Evolutionary conservation across 2,329 filamentous ascomycete genomes (phyloP).

Genomic region (Apiospora koreana): DNA sequence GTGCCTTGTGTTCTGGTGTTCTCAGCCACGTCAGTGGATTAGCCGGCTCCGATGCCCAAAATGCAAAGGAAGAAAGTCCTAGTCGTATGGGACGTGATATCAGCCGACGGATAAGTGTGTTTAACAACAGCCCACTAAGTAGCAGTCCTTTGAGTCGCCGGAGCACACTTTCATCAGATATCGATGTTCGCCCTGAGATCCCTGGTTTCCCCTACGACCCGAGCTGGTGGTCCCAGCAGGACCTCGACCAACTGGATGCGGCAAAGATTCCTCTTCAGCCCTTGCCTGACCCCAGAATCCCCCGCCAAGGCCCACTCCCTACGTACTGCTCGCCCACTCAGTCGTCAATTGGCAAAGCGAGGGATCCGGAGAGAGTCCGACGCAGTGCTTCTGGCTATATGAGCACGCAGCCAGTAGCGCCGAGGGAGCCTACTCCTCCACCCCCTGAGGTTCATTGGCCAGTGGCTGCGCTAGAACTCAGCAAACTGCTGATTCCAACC

Average conservation of each 20-base stretch:
- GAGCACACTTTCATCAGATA: conserved; percentile 32
- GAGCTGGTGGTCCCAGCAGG: conserved; percentile 68
- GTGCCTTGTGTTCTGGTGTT: conserved; percentile 84
- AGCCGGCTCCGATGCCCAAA: conserved; percentile 53
- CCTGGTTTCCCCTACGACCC: conserved; percentile 58
- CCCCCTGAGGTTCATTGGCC: conserved; percentile 85
- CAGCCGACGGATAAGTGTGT: conserved; percentile 50
- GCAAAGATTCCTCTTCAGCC: conserved; percentile 52
- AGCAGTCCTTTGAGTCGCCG: conserved; percentile 18
- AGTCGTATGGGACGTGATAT: conserved; percentile 60
- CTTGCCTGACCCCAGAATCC: conserved; percentile 47
- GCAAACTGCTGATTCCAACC: conserved; percentile 76
- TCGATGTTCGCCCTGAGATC: conserved; percentile 30
- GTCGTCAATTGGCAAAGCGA: conserved; percentile 79
- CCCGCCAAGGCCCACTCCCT: conserved; percentile 58
- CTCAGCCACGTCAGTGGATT: conserved; percentile 89
- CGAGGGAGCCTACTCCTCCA: conserved; percentile 62
- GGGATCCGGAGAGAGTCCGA: conserved; percentile 66
- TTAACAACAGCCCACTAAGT: conserved; percentile 29
- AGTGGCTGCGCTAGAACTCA: conserved; percentile 79
- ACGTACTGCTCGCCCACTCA: conserved; percentile 88
- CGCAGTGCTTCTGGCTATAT: conserved; percentile 62
- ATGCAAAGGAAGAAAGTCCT: conserved; percentile 36
- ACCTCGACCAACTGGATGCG: conserved; percentile 70
- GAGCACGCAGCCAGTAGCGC: conserved; percentile 34